A percentile compares a stretch with the other conserved stretches of the same genome.
Conservation (phyloP, 2,329 filamentous ascomycete species). For the Chalaropsis thielavioides region DNA sequence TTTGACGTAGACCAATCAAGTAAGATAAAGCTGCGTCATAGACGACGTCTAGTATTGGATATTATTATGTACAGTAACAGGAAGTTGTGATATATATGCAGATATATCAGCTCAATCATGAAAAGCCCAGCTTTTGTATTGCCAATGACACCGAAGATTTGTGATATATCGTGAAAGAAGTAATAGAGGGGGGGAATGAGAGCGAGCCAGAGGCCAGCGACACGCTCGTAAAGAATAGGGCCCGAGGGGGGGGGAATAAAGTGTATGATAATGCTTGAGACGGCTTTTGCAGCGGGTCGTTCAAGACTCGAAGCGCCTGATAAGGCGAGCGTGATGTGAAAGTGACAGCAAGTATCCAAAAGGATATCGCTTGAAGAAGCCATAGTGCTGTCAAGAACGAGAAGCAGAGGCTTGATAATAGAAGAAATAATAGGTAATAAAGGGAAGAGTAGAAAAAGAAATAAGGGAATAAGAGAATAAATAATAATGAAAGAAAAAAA, state of each 20-base stretch:
- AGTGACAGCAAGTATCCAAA: not conserved
- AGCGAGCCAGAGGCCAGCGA: not conserved
- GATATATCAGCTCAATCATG: not conserved
- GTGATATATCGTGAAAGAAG: constrained; percentile 10
- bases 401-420: not conserved
- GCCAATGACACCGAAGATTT: not conserved
- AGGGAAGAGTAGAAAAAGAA: not conserved
- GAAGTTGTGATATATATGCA: constrained; percentile 1
- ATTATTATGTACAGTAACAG: not conserved
- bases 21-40: not conserved
- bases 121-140: not conserved
- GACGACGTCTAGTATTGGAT: not conserved
- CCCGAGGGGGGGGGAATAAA: not conserved
- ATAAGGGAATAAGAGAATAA: not conserved
- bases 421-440: not conserved
- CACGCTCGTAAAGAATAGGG: not conserved
- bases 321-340: not conserved
- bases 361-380: not conserved
- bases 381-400: not conserved
- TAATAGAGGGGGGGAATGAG: not conserved
- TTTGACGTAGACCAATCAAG: not conserved
- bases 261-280: not conserved
- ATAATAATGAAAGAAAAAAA: not conserved
- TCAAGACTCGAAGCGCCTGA: not conserved
- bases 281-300: not conserved